Evolutionary conservation across 257 asterid genomes (phyloP).

Genomic region (Osmanthus fragrans): DNA sequence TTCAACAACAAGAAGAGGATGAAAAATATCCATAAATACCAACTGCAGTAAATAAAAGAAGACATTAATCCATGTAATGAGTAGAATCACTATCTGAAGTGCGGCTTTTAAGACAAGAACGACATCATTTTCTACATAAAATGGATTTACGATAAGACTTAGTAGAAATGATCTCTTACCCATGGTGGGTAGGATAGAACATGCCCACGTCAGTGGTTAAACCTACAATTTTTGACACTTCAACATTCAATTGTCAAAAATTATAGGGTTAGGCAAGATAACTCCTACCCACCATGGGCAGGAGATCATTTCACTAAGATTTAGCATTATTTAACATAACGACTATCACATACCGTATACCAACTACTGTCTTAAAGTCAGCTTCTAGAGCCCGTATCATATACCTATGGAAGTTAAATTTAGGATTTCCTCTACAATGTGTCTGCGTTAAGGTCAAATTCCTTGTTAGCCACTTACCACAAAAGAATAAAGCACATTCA

Average conservation of each 20-base stretch:
- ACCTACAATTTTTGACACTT: too few relatives aligned
- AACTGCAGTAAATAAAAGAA: conserved; percentile 58
- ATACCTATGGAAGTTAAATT: conserved; percentile 92
- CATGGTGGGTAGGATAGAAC: too few relatives aligned
- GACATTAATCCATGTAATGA: conserved; percentile 8
- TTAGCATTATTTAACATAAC: neutral
- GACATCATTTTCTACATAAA: neutral
- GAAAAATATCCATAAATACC: conserved; percentile 96
- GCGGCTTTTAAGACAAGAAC: neutral
- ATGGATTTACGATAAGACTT: conserved; percentile 3
- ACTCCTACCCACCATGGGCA: too few relatives aligned
- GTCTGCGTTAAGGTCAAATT: conserved; percentile 50
- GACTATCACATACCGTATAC: conserved; percentile 70
- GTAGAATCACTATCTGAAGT: conserved; percentile 7
- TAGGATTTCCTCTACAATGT: conserved; percentile 86
- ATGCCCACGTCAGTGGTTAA: too few relatives aligned
- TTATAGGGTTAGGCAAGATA: too few relatives aligned
- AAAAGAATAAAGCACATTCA: conserved; percentile 21
- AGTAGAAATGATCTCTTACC: neutral
- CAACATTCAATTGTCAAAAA: too few relatives aligned
- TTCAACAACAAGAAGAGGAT: conserved; percentile 79
- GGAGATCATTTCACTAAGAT: neutral
- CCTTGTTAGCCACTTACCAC: conserved; percentile 13
- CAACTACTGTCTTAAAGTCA: conserved; percentile 91
- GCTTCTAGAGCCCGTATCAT: conserved; percentile 96